Evolutionary conservation across 441 rosid genomes (phyloP).

Genomic region (Gossypium davidsonii): DNA sequence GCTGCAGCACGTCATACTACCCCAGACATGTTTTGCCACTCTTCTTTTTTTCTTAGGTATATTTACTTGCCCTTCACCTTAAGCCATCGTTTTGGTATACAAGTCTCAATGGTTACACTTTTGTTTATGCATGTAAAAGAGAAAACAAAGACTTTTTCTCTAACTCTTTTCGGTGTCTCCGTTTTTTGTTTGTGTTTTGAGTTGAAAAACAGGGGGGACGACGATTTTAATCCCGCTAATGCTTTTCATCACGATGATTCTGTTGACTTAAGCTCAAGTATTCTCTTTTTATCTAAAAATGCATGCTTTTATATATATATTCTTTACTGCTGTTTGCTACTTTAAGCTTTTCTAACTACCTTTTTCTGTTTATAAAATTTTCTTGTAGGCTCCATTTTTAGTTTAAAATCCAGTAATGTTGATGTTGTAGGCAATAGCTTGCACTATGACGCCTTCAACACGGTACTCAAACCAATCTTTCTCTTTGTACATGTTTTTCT

Average conservation of each 20-base stretch:
- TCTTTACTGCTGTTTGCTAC: background rate
- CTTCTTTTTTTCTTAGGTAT: slow-evolving; percentile 69
- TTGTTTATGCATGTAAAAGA: background rate
- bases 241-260: slow-evolving; percentile 62
- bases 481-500: background rate
- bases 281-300: slow-evolving; percentile 2
- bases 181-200: slow-evolving; percentile 2
- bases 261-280: slow-evolving; percentile 82
- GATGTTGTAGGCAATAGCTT: slow-evolving; percentile 45
- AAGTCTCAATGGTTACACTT: background rate
- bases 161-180: slow-evolving; percentile 2
- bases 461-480: slow-evolving; percentile 42
- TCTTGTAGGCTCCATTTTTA: slow-evolving; percentile 46
- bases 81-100: background rate
- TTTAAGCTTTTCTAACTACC: slow-evolving; percentile 11
- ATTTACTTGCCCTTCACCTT: background rate
- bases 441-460: slow-evolving; percentile 51
- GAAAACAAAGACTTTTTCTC: background rate
- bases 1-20: slow-evolving; percentile 33
- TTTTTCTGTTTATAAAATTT: background rate
- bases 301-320: background rate
- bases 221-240: slow-evolving; percentile 37
- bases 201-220: slow-evolving; percentile 40
- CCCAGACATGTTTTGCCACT: slow-evolving; percentile 56
- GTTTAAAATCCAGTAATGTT: slow-evolving; percentile 49